Evolutionary conservation across 257 asterid species (phyloP).

Genomic region (Primulina huaijiensis): DNA sequence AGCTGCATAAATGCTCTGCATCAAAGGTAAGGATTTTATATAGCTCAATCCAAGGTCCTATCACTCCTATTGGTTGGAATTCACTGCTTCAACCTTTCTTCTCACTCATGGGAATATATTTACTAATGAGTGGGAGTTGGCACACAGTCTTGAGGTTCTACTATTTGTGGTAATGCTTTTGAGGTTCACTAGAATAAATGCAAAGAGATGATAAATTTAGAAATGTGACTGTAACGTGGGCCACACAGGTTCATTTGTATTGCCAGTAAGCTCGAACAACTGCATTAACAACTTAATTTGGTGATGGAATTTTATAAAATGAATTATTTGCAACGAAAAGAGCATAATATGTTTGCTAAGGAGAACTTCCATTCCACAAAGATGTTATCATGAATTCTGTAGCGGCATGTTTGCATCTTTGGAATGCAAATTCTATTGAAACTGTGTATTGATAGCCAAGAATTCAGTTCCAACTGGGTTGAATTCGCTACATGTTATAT

Average conservation of each 20-base stretch:
- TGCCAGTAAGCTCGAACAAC: background rate
- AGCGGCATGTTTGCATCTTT: background rate
- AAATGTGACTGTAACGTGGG: no score
- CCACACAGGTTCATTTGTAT: background rate
- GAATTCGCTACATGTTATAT: background rate
- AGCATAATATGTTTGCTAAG: background rate
- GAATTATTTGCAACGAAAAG: background rate
- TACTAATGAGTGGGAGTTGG: background rate
- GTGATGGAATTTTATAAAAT: background rate
- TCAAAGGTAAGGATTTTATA: slow-evolving; percentile 50
- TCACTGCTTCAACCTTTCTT: background rate
- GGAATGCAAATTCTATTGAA: background rate
- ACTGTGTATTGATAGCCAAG: background rate
- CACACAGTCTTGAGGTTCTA: background rate
- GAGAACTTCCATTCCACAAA: background rate
- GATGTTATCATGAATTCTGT: background rate
- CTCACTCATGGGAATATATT: background rate
- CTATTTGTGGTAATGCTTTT: no score
- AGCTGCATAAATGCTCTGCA: slow-evolving; percentile 65
- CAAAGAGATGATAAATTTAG: no score
- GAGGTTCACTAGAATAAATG: no score
- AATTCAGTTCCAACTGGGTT: background rate
- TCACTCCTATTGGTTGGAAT: slow-evolving; percentile 3
- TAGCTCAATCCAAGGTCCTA: background rate
- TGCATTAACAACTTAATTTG: background rate